Percentiles rank a stretch among this genome's conserved stretches.
Conservation (phyloP, 2,329 filamentous ascomycete genomes). For the Dothidotthia symphoricarpi region DNA sequence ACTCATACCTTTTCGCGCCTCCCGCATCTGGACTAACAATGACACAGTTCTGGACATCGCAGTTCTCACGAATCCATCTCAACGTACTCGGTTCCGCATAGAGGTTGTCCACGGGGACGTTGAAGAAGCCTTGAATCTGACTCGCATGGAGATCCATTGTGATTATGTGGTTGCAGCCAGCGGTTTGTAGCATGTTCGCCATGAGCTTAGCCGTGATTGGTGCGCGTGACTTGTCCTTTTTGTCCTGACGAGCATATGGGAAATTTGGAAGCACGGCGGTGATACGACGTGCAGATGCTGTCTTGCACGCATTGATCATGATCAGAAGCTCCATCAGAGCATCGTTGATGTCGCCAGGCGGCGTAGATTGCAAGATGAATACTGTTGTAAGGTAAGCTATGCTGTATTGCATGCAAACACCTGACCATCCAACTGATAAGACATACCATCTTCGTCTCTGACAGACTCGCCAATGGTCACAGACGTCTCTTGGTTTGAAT, state of each 20-base stretch:
- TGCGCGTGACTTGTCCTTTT: conserved; percentile 95
- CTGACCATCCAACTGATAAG: conserved; percentile 2
- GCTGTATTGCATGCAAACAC: conserved; percentile 1
- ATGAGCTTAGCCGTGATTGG: conserved; percentile 95
- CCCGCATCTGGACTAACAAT: conserved; percentile 95
- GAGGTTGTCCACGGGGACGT: conserved; percentile 74
- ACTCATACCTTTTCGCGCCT: conserved; percentile 74
- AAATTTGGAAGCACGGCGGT: conserved; percentile 96
- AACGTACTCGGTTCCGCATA: conserved; percentile 92
- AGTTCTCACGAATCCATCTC: conserved; percentile 86
- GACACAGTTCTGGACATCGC: conserved; percentile 77
- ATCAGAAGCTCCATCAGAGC: conserved; percentile 97
- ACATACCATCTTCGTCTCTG: conserved; percentile 83
- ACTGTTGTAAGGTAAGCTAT: conserved; percentile 52
- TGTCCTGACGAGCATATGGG: conserved; percentile 94
- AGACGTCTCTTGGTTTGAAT: conserved; percentile 83
- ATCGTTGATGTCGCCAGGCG: conserved; percentile 95
- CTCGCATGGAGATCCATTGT: conserved; percentile 95
- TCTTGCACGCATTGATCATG: conserved; percentile 95
- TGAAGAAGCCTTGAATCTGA: conserved; percentile 96
- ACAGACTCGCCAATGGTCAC: conserved; percentile 96
- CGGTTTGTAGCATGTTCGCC: conserved; percentile 95
- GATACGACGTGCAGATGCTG: conserved; percentile 81
- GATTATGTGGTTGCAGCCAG: conserved; percentile 89
- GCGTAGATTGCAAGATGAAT: conserved; percentile 94